Conservation (phyloP, 805 yeast genomes). For the Yamadazyma paraphyllophila region DNA sequence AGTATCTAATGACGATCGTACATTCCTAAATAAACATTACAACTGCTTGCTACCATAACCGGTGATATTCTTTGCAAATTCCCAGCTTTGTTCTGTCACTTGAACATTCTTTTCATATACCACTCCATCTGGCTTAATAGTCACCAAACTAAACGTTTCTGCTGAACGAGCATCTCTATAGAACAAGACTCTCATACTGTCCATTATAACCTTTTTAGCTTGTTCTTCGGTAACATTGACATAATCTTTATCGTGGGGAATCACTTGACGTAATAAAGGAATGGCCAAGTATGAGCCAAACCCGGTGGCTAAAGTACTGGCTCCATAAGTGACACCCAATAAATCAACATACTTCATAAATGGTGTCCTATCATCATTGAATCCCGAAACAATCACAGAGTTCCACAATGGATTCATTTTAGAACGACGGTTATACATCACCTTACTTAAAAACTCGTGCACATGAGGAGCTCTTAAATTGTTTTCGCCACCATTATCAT, state of each 20-base stretch:
- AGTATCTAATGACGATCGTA: not conserved
- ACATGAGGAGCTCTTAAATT: slow-evolving; percentile 78
- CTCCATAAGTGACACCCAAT: slow-evolving; percentile 84
- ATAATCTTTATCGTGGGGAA: slow-evolving; percentile 76
- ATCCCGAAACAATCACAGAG: slow-evolving; percentile 87
- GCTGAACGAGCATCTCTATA: slow-evolving; percentile 95
- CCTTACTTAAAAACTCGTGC: slow-evolving; percentile 80
- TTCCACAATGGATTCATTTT: slow-evolving; percentile 98
- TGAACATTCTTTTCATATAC: slow-evolving; percentile 62
- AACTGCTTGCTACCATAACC: slow-evolving; percentile 82
- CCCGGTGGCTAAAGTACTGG: slow-evolving; percentile 93
- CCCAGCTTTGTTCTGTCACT: slow-evolving; percentile 82
- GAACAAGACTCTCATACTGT: slow-evolving; percentile 90
- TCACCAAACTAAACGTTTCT: slow-evolving; percentile 79
- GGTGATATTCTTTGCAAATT: slow-evolving; percentile 78
- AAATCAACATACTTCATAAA: slow-evolving; percentile 85
- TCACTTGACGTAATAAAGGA: slow-evolving; percentile 83
- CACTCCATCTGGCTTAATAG: slow-evolving; percentile 45
- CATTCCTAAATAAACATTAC: slow-evolving; percentile 12
- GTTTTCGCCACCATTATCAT: slow-evolving; percentile 65
- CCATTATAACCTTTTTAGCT: slow-evolving; percentile 73
- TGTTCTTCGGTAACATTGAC: slow-evolving; percentile 65
- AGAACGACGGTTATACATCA: slow-evolving; percentile 82
- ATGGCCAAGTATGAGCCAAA: slow-evolving; percentile 94
- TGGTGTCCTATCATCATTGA: slow-evolving; percentile 61